These are phyloP conservation scores for Fulvia fulva DNA, from an alignment of 2,329 filamentous ascomycete genomes.

Conservation along the genomic window DNA sequence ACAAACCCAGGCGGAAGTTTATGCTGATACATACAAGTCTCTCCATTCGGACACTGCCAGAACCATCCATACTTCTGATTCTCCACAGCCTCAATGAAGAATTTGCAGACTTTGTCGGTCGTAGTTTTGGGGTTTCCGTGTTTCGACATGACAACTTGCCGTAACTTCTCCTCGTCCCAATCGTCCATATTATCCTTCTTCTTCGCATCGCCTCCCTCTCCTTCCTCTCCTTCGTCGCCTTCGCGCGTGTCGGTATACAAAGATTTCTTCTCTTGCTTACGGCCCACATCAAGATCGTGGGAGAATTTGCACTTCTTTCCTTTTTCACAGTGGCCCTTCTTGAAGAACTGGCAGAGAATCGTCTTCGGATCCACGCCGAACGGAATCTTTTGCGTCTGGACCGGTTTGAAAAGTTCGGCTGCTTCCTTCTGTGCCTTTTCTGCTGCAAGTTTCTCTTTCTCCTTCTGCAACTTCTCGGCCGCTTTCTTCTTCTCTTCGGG, in stretches of 20 bases:
- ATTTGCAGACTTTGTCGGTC: constrained; percentile 99
- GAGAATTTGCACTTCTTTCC: constrained; percentile 96
- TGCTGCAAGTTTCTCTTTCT: constrained; percentile 86
- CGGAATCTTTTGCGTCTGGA: constrained; percentile 94
- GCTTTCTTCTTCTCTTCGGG: constrained; percentile 82
- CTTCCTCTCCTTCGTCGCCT: constrained; percentile 63
- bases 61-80: constrained; percentile 99
- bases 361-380: constrained; percentile 99
- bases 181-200: constrained; percentile 90
- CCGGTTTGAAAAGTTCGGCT: constrained; percentile 80
- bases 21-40: constrained; percentile 99
- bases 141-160: constrained; percentile 86
- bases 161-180: constrained; percentile 96
- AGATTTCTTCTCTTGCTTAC: constrained; percentile 88
- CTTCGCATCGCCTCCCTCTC: constrained; percentile 65
- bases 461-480: constrained; percentile 60
- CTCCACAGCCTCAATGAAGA: constrained; percentile 93
- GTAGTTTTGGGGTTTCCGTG: constrained; percentile 94
- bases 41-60: constrained; percentile 93
- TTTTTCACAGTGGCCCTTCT: constrained; percentile 96
- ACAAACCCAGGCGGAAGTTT: constrained; percentile 92
- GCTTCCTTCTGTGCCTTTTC: constrained; percentile 79
- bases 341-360: constrained; percentile 92
- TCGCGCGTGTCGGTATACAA: constrained; percentile 81
- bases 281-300: constrained; percentile 82